phyloP scores from a whole-genome alignment of 1,284 basidiomycete species.

The Moniliella sp. region DNA sequence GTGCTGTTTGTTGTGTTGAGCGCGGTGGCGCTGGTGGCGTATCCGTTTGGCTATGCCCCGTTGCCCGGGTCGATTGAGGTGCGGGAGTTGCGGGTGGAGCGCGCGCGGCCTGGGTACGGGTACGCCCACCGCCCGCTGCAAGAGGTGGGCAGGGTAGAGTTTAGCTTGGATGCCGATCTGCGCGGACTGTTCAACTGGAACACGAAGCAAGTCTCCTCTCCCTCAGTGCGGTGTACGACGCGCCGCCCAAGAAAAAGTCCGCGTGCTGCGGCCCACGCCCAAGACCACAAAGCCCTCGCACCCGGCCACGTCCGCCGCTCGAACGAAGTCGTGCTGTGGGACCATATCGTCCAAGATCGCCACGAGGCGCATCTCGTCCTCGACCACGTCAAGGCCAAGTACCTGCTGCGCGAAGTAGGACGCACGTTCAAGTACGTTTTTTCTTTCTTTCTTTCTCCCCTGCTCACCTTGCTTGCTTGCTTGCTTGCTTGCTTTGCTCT shows the following conservation, averaged over 20 bases:
- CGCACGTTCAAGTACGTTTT: slow-evolving; percentile 52
- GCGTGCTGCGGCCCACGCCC: too few relatives aligned
- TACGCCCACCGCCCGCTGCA: too few relatives aligned
- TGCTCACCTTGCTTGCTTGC: slow-evolving; percentile 1
- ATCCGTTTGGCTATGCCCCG: too few relatives aligned
- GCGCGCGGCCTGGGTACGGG: too few relatives aligned
- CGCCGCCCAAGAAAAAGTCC: too few relatives aligned
- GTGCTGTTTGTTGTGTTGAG: slow-evolving; percentile 43
- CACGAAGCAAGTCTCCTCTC: slow-evolving; percentile 71
- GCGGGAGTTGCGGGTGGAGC: too few relatives aligned
- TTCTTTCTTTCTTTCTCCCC: background rate
- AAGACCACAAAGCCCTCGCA: too few relatives aligned
- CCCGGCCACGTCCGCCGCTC: too few relatives aligned
- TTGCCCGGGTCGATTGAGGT: too few relatives aligned
- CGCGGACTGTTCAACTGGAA: slow-evolving; percentile 71
- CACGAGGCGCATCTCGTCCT: slow-evolving; percentile 52
- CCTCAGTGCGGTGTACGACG: too few relatives aligned
- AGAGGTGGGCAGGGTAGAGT: slow-evolving; percentile 13
- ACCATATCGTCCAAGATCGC: slow-evolving; percentile 57
- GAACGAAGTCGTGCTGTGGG: slow-evolving; percentile 73
- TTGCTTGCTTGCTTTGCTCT: background rate
- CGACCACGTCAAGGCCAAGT: slow-evolving; percentile 51
- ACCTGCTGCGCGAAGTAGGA: slow-evolving; percentile 56
- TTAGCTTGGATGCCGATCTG: slow-evolving; percentile 42
- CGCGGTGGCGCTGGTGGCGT: slow-evolving; percentile 12